Conservation (phyloP, 139 green algal genomes). For the Astrephomene gubernaculifera region DNA sequence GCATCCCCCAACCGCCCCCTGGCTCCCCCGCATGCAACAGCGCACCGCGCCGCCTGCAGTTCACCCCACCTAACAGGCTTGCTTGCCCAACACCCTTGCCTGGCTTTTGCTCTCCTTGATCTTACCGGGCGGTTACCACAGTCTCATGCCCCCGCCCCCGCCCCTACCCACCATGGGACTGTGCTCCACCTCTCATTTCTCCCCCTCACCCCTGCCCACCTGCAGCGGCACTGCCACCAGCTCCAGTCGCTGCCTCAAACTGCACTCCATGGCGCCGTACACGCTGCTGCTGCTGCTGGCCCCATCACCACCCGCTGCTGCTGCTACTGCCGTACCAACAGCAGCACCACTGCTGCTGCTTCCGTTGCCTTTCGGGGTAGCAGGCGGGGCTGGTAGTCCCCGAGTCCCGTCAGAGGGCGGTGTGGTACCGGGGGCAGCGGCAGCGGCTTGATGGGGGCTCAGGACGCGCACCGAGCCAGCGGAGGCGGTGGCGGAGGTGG, state of each 20-base stretch:
- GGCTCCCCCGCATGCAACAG: too few species aligned
- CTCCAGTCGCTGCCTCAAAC: not conserved
- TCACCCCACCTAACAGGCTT: not conserved
- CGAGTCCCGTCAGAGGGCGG: not conserved
- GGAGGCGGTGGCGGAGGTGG: not conserved
- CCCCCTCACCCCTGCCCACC: not conserved
- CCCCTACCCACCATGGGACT: not conserved
- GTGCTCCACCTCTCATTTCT: not conserved
- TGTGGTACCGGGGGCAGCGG: too few species aligned
- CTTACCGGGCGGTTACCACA: not conserved
- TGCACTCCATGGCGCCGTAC: not conserved
- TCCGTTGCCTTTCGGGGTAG: too few species aligned
- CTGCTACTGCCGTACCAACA: too few species aligned
- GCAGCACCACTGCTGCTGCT: not conserved
- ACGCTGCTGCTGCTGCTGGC: not conserved
- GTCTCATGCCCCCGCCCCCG: too few species aligned
- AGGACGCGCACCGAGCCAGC: too few species aligned
- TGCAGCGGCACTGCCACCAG: constrained; percentile 39
- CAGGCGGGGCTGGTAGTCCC: too few species aligned
- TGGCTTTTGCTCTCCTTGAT: not conserved
- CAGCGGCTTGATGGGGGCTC: too few species aligned
- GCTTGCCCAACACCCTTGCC: not conserved
- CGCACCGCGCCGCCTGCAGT: too few species aligned
- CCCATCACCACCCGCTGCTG: too few species aligned
- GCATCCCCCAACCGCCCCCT: too few species aligned